Conservation (phyloP, 495 filamentous ascomycete species). For the Penicillium pancosmium region DNA sequence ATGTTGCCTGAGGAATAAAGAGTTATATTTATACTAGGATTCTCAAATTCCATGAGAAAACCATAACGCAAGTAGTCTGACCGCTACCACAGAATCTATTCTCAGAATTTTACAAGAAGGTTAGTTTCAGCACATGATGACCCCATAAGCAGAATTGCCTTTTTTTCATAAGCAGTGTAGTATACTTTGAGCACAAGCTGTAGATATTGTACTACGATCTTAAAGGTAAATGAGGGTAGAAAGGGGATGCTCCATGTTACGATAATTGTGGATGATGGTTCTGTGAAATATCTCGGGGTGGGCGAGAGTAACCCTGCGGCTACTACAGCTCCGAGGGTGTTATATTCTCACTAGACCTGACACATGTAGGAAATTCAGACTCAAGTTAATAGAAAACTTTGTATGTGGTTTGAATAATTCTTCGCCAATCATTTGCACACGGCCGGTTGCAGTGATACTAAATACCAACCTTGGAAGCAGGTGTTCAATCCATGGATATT, state of each 20-base stretch:
- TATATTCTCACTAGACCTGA: background rate
- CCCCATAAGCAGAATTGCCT: background rate
- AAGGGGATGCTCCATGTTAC: background rate
- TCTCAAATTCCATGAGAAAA: too few species aligned
- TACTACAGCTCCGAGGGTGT: background rate
- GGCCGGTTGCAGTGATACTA: background rate
- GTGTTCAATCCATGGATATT: too few species aligned
- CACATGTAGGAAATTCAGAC: background rate
- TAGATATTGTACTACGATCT: background rate
- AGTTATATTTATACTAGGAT: background rate
- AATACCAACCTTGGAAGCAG: too few species aligned
- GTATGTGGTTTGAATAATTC: background rate
- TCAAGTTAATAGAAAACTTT: too few species aligned
- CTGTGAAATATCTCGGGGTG: background rate
- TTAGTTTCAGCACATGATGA: background rate
- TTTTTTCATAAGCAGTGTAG: too few species aligned
- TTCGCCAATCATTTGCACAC: background rate
- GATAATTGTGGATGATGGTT: background rate
- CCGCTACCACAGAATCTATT: background rate
- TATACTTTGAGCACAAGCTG: background rate
- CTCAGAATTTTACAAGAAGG: background rate
- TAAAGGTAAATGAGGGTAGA: background rate
- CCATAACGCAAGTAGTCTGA: background rate
- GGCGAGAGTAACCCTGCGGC: background rate
- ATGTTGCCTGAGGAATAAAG: background rate